Base-by-base conservation (phyloP, 2,329 filamentous ascomycete genomes). In the Stagonosporopsis tanaceti region DNA sequence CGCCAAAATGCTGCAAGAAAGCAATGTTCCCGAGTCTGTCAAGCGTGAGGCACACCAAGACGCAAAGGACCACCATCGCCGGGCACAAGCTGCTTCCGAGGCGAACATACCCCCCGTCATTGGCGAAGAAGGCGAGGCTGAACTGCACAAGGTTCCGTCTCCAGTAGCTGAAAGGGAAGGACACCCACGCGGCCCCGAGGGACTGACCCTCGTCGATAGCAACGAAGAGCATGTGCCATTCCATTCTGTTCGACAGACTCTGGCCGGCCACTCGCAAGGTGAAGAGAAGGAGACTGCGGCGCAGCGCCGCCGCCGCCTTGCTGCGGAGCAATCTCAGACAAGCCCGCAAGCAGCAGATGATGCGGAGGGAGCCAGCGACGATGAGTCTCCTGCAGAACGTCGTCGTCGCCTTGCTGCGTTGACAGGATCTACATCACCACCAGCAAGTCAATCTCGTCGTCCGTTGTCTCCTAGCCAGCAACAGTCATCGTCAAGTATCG, bases 1-100 rank as follows among this genome's bases (percentile, higher is more conserved):
- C 35, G 82, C 80, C 14, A 80, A 78, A 45, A 75, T 79, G 27
- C 76, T 83, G 6, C 80, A 83, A 56, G 70, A 79, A 51, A 80
- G 76, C 64, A 74, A 82, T 57, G 79, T 76, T 2, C 80, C 81
- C 0, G 80, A 82, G 28, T 64, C 65, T 2, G 77, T 83, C 46
- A 84, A 83, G 68, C 73, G 71, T 6, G 79, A 82, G 45, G 80
- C 79, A 4, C 71, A 77, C 14, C 72, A 76, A 50, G 79, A 81
- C 28, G 77, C 77, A 8, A 69, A 70, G 45, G 75, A 78, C 17
- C 65, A 66, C 32, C 70, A 72, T 39, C 74, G 77, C 30, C 63
- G 72, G 22, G 63, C 68, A 28, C 53, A 65, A 53, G 68, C 73
- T 46, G 71, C 68, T 9, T 64, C 66, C 1, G 58, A 68, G 35